A percentile compares a stretch with the other conserved stretches of the same genome.
Evolutionary conservation across 2,329 filamentous ascomycete species (phyloP).

Genomic region (Pezicula neosporulosa): DNA sequence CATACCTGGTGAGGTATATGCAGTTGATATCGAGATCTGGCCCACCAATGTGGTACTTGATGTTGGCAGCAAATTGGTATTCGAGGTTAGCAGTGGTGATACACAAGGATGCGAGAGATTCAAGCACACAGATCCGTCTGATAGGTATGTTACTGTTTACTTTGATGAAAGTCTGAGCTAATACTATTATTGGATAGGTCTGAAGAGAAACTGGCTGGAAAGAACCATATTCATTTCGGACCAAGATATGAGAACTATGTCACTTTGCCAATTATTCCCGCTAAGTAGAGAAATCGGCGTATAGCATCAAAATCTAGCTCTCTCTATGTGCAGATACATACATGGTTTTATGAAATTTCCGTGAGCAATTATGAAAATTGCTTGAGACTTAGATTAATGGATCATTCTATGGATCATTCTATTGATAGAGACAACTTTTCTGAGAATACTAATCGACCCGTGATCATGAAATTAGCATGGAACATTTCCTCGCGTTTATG

Average conservation of each 20-base stretch:
- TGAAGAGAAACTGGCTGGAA: slow-evolving; percentile 36
- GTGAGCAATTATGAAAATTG: too few species aligned
- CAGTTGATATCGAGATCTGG: slow-evolving; percentile 59
- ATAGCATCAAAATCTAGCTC: too few species aligned
- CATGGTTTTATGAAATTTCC: too few species aligned
- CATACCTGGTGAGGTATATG: slow-evolving; percentile 50
- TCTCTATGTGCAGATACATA: too few species aligned
- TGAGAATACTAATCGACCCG: too few species aligned
- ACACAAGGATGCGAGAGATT: slow-evolving; percentile 57
- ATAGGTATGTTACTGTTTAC: slow-evolving; percentile 34
- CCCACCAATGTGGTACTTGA: slow-evolving; percentile 55
- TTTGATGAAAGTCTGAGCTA: slow-evolving; percentile 7
- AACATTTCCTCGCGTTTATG: too few species aligned
- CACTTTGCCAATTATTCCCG: slow-evolving; percentile 47
- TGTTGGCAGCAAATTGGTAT: slow-evolving; percentile 46
- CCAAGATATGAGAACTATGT: slow-evolving; percentile 44
- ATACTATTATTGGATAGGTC: slow-evolving; percentile 1
- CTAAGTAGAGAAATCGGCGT: not conserved
- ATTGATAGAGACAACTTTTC: too few species aligned
- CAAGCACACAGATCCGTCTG: slow-evolving; percentile 44
- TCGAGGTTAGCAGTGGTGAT: slow-evolving; percentile 52
- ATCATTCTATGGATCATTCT: too few species aligned
- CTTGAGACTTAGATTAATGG: too few species aligned
- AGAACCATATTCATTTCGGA: slow-evolving; percentile 50
- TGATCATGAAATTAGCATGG: too few species aligned